Conservation (phyloP, 2,329 filamentous ascomycete genomes). For the Sordariomycetes sp. region DNA sequence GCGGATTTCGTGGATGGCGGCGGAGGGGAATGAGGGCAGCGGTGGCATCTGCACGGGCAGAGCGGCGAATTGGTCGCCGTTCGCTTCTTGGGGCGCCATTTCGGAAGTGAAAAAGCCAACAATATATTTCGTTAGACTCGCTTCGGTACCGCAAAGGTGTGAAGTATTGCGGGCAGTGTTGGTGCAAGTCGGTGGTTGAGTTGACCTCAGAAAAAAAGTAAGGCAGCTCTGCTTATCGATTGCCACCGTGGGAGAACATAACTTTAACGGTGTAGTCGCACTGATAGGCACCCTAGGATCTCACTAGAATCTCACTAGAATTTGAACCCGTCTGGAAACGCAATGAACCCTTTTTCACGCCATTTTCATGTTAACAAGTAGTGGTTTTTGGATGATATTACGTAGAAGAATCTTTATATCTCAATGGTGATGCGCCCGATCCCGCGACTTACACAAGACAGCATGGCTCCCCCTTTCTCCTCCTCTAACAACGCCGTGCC, state of each 20-base stretch:
- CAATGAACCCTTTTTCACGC: too few relatives aligned
- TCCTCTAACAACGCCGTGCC: conserved; percentile 35
- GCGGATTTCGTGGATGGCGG: conserved; percentile 75
- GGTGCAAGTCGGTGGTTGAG: background rate
- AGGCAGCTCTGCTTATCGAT: conserved; percentile 2
- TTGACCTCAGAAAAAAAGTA: background rate
- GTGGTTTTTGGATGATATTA: background rate
- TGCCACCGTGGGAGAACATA: background rate
- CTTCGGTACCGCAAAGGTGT: too few relatives aligned
- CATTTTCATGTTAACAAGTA: too few relatives aligned
- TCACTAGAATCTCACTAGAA: too few relatives aligned
- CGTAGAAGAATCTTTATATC: conserved; percentile 20
- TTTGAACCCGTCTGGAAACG: too few relatives aligned
- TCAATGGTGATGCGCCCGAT: conserved; percentile 39
- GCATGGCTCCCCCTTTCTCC: conserved; percentile 33
- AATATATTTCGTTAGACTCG: too few relatives aligned
- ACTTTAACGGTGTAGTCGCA: too few relatives aligned
- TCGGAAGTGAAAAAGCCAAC: too few relatives aligned
- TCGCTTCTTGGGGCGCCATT: conserved; percentile 18
- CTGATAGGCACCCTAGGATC: too few relatives aligned
- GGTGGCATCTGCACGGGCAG: conserved; percentile 60
- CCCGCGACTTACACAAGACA: conserved; percentile 44
- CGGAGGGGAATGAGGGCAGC: conserved; percentile 50
- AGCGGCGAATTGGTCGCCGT: conserved; percentile 51
- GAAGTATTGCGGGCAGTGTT: background rate